Evolutionary conservation across 306 rosid species (phyloP).

Genomic region (Crotalaria pallida): DNA sequence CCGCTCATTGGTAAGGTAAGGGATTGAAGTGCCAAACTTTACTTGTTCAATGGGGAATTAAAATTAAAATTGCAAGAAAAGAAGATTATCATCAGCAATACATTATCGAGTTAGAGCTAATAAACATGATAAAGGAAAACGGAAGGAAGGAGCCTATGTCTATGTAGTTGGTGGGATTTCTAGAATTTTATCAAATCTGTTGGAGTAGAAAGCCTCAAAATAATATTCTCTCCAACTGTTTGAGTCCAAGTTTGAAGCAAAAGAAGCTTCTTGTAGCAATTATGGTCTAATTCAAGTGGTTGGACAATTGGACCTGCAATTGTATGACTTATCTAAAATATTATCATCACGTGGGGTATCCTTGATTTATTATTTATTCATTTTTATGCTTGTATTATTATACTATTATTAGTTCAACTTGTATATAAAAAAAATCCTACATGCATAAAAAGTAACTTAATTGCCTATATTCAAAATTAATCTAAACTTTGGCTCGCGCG

Average conservation of each 20-base stretch:
- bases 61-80: background rate
- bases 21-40: slow-evolving; percentile 9
- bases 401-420: background rate
- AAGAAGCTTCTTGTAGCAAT: slow-evolving; percentile 18
- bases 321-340: slow-evolving; percentile 16
- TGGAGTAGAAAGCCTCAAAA: slow-evolving; percentile 11
- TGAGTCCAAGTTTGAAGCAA: slow-evolving; percentile 39
- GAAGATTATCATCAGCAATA: background rate
- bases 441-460: background rate
- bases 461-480: background rate
- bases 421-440: background rate
- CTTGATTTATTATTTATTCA: background rate
- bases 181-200: slow-evolving; percentile 13
- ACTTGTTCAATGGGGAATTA: slow-evolving; percentile 2
- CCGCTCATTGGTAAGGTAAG: background rate
- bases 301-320: slow-evolving; percentile 28
- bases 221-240: slow-evolving; percentile 6
- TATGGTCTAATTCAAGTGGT: slow-evolving; percentile 23
- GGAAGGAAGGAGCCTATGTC: slow-evolving; percentile 22
- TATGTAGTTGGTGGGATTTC: slow-evolving; percentile 35
- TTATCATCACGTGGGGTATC: slow-evolving; percentile 26
- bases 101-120: background rate
- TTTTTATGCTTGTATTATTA: background rate
- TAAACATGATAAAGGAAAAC: slow-evolving; percentile 20
- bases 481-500: background rate